These are phyloP conservation scores for Gossypium ekmanianum DNA, from an alignment of 345 rosid species.

Conservation along the genomic window DNA sequence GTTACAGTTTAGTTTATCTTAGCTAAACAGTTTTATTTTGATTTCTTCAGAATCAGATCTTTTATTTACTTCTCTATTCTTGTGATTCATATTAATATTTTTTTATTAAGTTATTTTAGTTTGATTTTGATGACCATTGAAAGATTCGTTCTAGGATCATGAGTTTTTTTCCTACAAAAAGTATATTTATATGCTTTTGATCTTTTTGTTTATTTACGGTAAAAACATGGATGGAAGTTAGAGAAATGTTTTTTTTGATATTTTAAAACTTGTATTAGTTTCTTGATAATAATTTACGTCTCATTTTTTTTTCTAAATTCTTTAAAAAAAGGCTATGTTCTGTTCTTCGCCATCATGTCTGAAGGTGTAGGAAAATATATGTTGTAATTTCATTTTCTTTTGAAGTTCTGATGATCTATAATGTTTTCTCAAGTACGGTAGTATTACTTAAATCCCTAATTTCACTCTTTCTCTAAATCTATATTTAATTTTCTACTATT, in stretches of 20 bases:
- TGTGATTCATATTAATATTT: conserved; percentile 5
- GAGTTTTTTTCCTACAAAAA: neutral
- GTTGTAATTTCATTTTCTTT: neutral
- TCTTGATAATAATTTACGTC: neutral
- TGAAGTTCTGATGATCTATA: neutral
- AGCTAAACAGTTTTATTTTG: conserved; percentile 17
- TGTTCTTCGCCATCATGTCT: neutral
- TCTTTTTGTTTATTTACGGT: neutral
- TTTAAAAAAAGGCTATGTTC: neutral
- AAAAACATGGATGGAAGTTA: neutral
- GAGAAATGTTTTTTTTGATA: neutral
- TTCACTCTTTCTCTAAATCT: neutral
- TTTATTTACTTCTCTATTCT: conserved; percentile 4
- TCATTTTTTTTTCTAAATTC: neutral
- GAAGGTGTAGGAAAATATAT: neutral
- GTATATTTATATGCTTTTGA: neutral
- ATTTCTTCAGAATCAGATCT: conserved; percentile 20
- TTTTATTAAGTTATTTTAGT: neutral
- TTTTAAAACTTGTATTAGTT: neutral
- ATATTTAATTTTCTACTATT: neutral
- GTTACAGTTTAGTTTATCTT: conserved; percentile 1
- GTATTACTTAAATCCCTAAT: neutral
- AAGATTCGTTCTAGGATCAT: neutral
- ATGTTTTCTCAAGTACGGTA: neutral
- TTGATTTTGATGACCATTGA: neutral